Conservation (phyloP, 2,329 filamentous ascomycete species). For the Leptographium procerum region DNA sequence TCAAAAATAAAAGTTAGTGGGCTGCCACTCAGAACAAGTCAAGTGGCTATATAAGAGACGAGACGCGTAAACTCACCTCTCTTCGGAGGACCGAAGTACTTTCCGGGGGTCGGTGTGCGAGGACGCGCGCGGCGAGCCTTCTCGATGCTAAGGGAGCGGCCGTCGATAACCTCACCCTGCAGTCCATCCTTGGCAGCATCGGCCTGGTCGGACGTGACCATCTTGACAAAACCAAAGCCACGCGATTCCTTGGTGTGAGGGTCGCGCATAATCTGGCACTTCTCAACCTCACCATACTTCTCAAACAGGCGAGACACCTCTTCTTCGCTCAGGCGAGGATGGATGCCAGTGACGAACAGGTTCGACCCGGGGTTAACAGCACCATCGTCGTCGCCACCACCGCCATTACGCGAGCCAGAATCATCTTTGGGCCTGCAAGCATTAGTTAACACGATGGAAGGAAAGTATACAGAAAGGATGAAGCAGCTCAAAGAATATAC, state of each 20-base stretch:
- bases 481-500: not conserved
- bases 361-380: constrained; percentile 91
- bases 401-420: constrained; percentile 17
- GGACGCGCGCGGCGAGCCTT: constrained; percentile 93
- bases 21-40: not conserved
- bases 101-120: constrained; percentile 91
- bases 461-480: not conserved
- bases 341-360: constrained; percentile 96
- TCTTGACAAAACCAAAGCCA: constrained; percentile 98
- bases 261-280: constrained; percentile 99
- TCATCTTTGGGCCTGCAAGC: constrained; percentile 37
- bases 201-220: constrained; percentile 88
- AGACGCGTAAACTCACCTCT: constrained; percentile 56
- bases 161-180: constrained; percentile 90
- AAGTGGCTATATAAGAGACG: constrained; percentile 24
- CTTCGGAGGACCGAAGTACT: constrained; percentile 98
- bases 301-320: constrained; percentile 94
- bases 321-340: constrained; percentile 78
- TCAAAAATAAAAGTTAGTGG: no score
- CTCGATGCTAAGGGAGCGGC: constrained; percentile 93
- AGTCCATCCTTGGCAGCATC: constrained; percentile 94
- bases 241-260: constrained; percentile 97
- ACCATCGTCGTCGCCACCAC: constrained; percentile 57
- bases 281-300: constrained; percentile 97
- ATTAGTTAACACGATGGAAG: constrained; percentile 14